These are phyloP conservation scores for Cucurbita pepo DNA, from an alignment of 306 rosid genomes.

Conservation along the genomic window DNA sequence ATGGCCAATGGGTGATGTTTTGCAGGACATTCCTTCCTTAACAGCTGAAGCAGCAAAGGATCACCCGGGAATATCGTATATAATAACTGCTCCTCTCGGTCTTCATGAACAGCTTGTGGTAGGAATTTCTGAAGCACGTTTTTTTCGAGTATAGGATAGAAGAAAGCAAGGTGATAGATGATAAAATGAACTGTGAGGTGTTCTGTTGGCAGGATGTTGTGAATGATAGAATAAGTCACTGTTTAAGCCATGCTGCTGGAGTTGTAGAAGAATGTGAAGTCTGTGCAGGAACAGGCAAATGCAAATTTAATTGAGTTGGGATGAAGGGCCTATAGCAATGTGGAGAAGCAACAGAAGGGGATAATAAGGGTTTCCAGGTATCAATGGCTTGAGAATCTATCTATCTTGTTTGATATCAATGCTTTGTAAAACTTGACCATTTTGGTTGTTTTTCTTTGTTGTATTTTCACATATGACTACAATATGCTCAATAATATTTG, in stretches of 20 bases:
- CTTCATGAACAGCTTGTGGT: conserved; percentile 77
- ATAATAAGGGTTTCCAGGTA: too few relatives aligned
- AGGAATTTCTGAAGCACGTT: conserved; percentile 7
- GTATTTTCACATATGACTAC: not conserved
- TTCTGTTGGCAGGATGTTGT: conserved; percentile 55
- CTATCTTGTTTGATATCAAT: not conserved
- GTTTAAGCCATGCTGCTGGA: conserved; percentile 64
- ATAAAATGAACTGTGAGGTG: not conserved
- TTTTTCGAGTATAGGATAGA: not conserved
- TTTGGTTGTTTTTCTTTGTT: not conserved
- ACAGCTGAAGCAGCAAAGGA: conserved; percentile 78
- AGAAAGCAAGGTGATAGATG: not conserved
- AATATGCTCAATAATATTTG: not conserved
- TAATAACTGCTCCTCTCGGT: conserved; percentile 84
- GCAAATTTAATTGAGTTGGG: conserved; percentile 30
- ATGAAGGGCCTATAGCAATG: not conserved
- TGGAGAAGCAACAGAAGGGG: too few relatives aligned
- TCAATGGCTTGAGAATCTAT: not conserved
- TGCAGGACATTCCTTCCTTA: conserved; percentile 82
- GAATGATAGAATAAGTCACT: conserved; percentile 63
- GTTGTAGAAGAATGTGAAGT: conserved; percentile 60
- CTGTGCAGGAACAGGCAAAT: conserved; percentile 78
- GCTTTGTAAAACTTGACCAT: not conserved
- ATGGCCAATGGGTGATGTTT: not conserved
- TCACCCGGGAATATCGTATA: conserved; percentile 53